Conservation (phyloP, 495 filamentous ascomycete species). For the Xylaria curta region DNA sequence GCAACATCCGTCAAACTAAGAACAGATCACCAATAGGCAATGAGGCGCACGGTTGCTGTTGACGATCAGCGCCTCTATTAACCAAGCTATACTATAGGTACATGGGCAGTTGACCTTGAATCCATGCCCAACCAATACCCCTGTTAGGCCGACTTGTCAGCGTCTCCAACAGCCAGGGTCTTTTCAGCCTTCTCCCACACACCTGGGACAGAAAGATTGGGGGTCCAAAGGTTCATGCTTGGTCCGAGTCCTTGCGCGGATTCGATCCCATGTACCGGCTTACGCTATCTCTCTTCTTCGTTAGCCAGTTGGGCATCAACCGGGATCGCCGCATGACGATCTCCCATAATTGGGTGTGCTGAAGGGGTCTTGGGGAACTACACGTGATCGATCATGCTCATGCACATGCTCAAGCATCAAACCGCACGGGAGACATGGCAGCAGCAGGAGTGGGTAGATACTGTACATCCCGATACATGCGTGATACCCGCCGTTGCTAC, state of each 20-base stretch:
- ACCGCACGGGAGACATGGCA: background rate
- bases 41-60: background rate
- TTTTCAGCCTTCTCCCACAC: slow-evolving; percentile 25
- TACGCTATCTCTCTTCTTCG: slow-evolving; percentile 7
- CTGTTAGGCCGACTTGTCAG: slow-evolving; percentile 16
- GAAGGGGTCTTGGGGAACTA: background rate
- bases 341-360: background rate
- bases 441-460: too few species aligned
- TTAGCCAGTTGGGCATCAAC: slow-evolving; percentile 26
- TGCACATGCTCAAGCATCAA: background rate
- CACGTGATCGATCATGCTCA: background rate
- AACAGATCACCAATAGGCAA: background rate
- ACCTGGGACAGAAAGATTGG: slow-evolving; percentile 7
- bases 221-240: slow-evolving; percentile 6
- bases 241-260: slow-evolving; percentile 3
- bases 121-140: slow-evolving; percentile 1
- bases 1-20: background rate
- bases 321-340: background rate
- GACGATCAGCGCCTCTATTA: slow-evolving; percentile 8
- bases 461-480: background rate
- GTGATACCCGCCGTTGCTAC: background rate
- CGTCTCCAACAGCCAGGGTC: slow-evolving; percentile 19
- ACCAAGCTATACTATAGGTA: background rate
- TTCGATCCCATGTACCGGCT: slow-evolving; percentile 18
- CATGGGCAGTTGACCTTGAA: background rate